phyloP scores from a whole-genome alignment of 2,329 filamentous ascomycete genomes.

The Arthroderma sp. region DNA sequence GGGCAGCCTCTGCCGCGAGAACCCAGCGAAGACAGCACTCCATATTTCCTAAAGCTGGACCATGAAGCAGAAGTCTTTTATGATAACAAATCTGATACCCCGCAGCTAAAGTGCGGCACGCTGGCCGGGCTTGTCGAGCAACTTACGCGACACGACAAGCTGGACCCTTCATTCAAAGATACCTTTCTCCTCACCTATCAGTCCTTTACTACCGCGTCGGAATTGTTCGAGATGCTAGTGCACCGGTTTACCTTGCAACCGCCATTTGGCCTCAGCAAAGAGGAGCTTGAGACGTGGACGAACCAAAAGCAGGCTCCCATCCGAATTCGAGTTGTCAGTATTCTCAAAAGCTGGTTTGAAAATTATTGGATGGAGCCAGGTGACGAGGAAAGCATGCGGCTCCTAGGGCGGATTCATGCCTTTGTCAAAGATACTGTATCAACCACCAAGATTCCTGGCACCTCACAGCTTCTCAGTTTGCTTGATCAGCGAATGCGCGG shows the following conservation, averaged over 20 bases:
- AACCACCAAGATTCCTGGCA: slow-evolving; percentile 83
- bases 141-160: slow-evolving; percentile 85
- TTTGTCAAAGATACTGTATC: slow-evolving; percentile 90
- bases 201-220: slow-evolving; percentile 81
- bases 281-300: slow-evolving; percentile 76
- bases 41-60: slow-evolving; percentile 70
- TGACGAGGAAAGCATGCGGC: slow-evolving; percentile 67
- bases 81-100: slow-evolving; percentile 64
- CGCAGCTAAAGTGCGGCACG: slow-evolving; percentile 76
- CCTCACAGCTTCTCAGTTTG: slow-evolving; percentile 67
- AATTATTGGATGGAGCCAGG: slow-evolving; percentile 97
- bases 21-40: slow-evolving; percentile 33
- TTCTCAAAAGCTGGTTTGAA: slow-evolving; percentile 96
- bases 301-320: slow-evolving; percentile 94
- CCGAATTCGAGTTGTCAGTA: slow-evolving; percentile 91
- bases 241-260: slow-evolving; percentile 88
- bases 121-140: slow-evolving; percentile 84
- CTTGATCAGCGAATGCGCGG: slow-evolving; percentile 80
- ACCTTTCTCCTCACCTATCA: slow-evolving; percentile 95
- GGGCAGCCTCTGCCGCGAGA: slow-evolving; percentile 32
- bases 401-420: slow-evolving; percentile 77
- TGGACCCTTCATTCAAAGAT: slow-evolving; percentile 91
- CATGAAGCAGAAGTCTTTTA: slow-evolving; percentile 81
- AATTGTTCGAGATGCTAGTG: slow-evolving; percentile 85
- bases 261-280: slow-evolving; percentile 60